These are phyloP conservation scores for Ganoderma sinense DNA, from an alignment of 1,284 basidiomycete genomes.

Conservation along the genomic window DNA sequence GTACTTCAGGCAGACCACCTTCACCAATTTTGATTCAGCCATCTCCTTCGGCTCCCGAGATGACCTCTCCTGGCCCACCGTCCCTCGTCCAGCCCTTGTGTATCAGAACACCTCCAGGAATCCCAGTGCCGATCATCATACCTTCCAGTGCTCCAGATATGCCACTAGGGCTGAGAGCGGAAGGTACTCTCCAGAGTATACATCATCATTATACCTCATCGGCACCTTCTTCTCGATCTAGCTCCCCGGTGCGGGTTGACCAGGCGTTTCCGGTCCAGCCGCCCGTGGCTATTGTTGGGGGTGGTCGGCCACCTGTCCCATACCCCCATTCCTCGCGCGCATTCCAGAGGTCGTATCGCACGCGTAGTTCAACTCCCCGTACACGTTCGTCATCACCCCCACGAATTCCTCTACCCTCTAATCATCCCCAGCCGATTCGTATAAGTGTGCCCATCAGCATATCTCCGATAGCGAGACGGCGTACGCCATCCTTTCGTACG, in stretches of 20 bases:
- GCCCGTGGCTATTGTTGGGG: not conserved
- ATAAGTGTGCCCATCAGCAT: too few relatives aligned
- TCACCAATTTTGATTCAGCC: too few relatives aligned
- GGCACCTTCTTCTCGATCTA: not conserved
- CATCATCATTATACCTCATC: not conserved
- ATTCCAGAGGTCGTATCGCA: not conserved
- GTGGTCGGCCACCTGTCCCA: not conserved
- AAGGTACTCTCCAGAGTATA: not conserved
- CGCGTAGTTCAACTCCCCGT: not conserved
- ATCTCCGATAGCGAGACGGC: too few relatives aligned
- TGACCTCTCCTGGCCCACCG: not conserved
- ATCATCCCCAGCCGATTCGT: too few relatives aligned
- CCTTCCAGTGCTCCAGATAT: not conserved
- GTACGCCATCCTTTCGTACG: not conserved
- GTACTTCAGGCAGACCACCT: too few relatives aligned
- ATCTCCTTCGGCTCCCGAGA: not conserved
- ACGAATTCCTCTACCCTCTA: too few relatives aligned
- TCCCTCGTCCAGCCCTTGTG: conserved; percentile 23
- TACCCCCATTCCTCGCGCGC: not conserved
- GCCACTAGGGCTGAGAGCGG: too few relatives aligned
- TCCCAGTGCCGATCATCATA: not conserved
- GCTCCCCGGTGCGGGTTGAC: not conserved
- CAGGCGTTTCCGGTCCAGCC: not conserved
- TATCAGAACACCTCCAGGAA: not conserved
- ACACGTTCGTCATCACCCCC: too few relatives aligned